Evolutionary conservation across 768 basidiomycete genomes (phyloP).

Genomic region (Leucosporidium creatinivorum): DNA sequence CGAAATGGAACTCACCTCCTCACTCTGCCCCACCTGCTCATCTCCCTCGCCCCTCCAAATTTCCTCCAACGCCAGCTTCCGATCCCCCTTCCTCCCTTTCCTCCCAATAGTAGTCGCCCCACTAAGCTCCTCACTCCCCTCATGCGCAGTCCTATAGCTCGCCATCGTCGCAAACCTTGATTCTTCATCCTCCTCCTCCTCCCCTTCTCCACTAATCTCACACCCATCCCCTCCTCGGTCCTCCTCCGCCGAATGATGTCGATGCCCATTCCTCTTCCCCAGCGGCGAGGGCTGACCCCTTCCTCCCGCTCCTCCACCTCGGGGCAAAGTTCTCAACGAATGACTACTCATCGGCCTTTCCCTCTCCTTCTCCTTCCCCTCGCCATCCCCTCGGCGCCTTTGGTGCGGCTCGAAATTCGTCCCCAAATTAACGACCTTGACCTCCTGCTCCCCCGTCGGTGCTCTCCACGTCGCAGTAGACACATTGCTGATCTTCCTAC

Average conservation of each 20-base stretch:
- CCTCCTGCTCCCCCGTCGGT: background rate
- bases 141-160: background rate
- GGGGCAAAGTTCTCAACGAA: too few relatives aligned
- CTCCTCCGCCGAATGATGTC: too few relatives aligned
- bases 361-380: background rate
- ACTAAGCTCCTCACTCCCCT: background rate
- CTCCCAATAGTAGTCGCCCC: background rate
- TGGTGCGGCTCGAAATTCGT: background rate
- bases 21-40: background rate
- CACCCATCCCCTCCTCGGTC: background rate
- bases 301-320: too few relatives aligned
- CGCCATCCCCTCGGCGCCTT: background rate
- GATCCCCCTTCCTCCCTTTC: background rate
- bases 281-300: too few relatives aligned
- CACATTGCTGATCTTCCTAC: background rate
- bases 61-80: background rate
- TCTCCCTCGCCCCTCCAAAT: background rate
- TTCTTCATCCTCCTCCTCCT: background rate
- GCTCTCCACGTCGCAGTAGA: background rate
- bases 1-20: background rate
- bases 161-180: background rate
- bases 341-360: background rate
- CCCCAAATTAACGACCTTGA: background rate
- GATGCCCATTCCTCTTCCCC: background rate
- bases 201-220: background rate